Base-by-base conservation (phyloP, 2,329 filamentous ascomycete genomes). In the Didymella segeticola region DNA sequence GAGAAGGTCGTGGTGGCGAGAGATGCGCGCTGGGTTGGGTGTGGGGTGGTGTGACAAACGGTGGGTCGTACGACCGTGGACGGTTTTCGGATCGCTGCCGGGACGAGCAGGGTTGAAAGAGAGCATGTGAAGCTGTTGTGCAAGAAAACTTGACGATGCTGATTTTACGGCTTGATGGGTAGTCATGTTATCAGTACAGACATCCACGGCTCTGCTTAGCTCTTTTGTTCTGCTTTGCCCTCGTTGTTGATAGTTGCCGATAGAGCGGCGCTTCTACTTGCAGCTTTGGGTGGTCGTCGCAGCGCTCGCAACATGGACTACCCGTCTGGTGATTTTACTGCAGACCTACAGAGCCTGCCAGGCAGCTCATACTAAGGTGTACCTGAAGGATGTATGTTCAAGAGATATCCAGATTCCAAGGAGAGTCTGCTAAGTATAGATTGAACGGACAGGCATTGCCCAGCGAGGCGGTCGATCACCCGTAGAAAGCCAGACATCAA, bases 1-100 rank as follows among this genome's bases (percentile, higher is more conserved):
- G 53, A 52, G 51, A 37, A 51, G 22, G 34, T 27, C 27, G 41
- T 54, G 63, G 65, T 68, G 65, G 65, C 58, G 65, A 68, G 62
- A 65, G 31, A 59, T 50, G 56, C 36, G 42, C 22, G 55, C 53
- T 45, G 53, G 59, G 53, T 57, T 56, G 37, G 27, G 48, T 41
- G 59, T 53, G 56, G 53, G 53, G 53, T 60, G 49, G 56, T 36
- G 27, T 45, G 42, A 31, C 30, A 45, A 22, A 36, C 17, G 42
- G 50, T 62, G 52, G 61, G 62, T 60, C 62, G 62, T 46, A 36
- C 15, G 43, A 46, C 22, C 19, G 10, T 34, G 30, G 29, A 25
- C 5, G 12, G 60, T 17, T 53, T 10, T 49, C 45, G 41, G 45
- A 41, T 39, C 33, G 5, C n/a, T 20, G 41, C 39, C 51, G 51